Percentiles rank a stretch among this genome's conserved stretches.
These are phyloP conservation scores for Yamadazyma atlantica DNA, from an alignment of 1,139 yeast species.

Conservation along the genomic window DNA sequence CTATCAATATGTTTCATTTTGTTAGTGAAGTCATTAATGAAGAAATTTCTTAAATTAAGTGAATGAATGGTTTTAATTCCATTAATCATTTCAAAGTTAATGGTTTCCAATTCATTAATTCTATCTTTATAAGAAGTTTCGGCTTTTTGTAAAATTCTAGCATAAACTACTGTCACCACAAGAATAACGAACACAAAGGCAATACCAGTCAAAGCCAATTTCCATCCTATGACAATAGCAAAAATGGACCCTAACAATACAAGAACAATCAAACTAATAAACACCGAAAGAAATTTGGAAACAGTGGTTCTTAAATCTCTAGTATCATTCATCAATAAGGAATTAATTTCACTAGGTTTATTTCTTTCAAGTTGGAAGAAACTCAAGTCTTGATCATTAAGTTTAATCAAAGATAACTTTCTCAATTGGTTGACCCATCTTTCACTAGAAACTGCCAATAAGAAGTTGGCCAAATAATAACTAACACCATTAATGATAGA, in stretches of 20 bases:
- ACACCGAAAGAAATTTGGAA: constrained; percentile 58
- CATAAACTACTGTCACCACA: constrained; percentile 51
- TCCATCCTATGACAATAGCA: constrained; percentile 87
- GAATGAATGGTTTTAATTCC: constrained; percentile 66
- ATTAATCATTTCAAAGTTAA: constrained; percentile 55
- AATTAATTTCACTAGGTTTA: constrained; percentile 57
- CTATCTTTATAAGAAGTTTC: constrained; percentile 63
- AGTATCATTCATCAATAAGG: constrained; percentile 75
- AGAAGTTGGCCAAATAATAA: constrained; percentile 49
- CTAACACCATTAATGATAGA: constrained; percentile 62
- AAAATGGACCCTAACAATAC: constrained; percentile 65
- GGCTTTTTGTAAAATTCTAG: constrained; percentile 47
- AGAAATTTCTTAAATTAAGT: constrained; percentile 51
- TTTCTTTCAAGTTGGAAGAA: constrained; percentile 49
- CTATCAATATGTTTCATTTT: constrained; percentile 26
- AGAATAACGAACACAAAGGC: constrained; percentile 67
- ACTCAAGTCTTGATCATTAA: constrained; percentile 52
- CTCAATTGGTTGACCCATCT: constrained; percentile 63
- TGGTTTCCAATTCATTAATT: constrained; percentile 53
- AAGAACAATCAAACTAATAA: constrained; percentile 53
- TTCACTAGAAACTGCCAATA: constrained; percentile 64
- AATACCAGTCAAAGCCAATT: constrained; percentile 74
- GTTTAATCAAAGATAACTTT: constrained; percentile 42
- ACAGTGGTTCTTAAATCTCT: constrained; percentile 71
- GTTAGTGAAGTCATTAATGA: constrained; percentile 34